Percentiles rank a stretch among this genome's conserved stretches.
phyloP scores from a whole-genome alignment of 164 flowering plant genomes.

The Nelumbo lutea region DNA sequence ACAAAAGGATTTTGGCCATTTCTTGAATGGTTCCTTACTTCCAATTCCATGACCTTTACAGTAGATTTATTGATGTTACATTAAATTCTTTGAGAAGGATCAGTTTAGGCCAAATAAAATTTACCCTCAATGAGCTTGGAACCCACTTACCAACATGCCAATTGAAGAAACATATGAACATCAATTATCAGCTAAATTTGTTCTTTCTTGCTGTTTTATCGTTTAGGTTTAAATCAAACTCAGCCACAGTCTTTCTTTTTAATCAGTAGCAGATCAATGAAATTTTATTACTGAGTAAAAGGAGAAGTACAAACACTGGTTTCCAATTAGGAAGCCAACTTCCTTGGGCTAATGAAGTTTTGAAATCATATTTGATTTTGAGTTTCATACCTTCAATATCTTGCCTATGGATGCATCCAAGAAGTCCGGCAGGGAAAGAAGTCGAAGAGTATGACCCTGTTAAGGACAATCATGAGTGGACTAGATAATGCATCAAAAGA shows the following conservation, averaged over 20 bases:
- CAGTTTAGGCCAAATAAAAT: not conserved
- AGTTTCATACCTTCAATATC: constrained; percentile 63
- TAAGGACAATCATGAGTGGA: constrained; percentile 3
- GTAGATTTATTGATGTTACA: no score
- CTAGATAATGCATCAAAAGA: not conserved
- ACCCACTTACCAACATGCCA: not conserved
- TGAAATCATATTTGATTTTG: constrained; percentile 1
- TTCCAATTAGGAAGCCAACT: no score
- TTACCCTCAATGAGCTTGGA: not conserved
- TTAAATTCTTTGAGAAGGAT: not conserved
- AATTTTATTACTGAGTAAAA: no score
- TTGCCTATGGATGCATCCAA: constrained; percentile 91
- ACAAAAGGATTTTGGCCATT: no score
- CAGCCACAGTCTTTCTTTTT: not conserved
- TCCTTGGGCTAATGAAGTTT: not conserved
- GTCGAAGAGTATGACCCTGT: constrained; percentile 93
- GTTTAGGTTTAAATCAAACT: not conserved
- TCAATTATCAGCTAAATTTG: not conserved
- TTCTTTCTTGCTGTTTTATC: not conserved
- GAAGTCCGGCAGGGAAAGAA: constrained; percentile 89
- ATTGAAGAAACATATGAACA: not conserved
- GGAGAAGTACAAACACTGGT: no score
- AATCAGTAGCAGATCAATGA: no score
- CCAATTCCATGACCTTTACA: no score
- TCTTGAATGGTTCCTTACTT: no score